A percentile compares a stretch with the other conserved stretches of the same genome.
These are phyloP conservation scores for Komagataella ulmi DNA, from an alignment of 805 yeast species.

Conservation along the genomic window DNA sequence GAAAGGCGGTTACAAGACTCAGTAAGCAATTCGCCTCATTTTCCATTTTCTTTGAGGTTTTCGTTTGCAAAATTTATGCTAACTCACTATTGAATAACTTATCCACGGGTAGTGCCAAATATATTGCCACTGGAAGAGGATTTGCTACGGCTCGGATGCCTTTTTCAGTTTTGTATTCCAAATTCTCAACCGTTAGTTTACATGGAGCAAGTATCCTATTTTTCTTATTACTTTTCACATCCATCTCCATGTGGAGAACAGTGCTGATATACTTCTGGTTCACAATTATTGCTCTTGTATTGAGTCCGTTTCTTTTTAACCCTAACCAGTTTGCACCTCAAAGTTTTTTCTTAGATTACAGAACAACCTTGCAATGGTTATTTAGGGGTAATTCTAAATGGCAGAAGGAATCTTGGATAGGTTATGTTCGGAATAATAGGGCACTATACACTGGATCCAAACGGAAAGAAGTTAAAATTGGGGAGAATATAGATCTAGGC, in stretches of 20 bases:
- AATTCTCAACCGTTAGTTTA: constrained; percentile 65
- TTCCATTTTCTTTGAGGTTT: constrained; percentile 89
- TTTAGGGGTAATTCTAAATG: constrained; percentile 62
- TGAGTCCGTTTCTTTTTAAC: constrained; percentile 38
- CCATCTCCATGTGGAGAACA: constrained; percentile 71
- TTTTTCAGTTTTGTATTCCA: constrained; percentile 59
- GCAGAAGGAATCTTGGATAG: constrained; percentile 70
- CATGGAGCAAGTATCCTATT: constrained; percentile 65
- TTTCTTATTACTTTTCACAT: constrained; percentile 61
- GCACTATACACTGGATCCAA: constrained; percentile 90
- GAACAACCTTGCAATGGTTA: constrained; percentile 54
- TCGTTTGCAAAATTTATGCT: constrained; percentile 89
- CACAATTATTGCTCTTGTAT: constrained; percentile 28
- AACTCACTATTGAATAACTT: constrained; percentile 62
- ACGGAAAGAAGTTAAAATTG: constrained; percentile 15
- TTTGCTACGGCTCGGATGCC: constrained; percentile 77
- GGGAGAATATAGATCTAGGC: constrained; percentile 23
- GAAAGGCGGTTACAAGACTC: constrained; percentile 61
- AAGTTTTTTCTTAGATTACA: constrained; percentile 34
- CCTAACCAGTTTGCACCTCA: constrained; percentile 38
- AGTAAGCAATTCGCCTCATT: constrained; percentile 63
- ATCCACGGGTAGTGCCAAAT: constrained; percentile 83
- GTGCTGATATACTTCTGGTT: constrained; percentile 49
- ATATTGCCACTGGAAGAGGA: constrained; percentile 89
- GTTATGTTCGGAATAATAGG: constrained; percentile 60